phyloP scores from a whole-genome alignment of 2,329 filamentous ascomycete genomes.

The Massarina eburnea region DNA sequence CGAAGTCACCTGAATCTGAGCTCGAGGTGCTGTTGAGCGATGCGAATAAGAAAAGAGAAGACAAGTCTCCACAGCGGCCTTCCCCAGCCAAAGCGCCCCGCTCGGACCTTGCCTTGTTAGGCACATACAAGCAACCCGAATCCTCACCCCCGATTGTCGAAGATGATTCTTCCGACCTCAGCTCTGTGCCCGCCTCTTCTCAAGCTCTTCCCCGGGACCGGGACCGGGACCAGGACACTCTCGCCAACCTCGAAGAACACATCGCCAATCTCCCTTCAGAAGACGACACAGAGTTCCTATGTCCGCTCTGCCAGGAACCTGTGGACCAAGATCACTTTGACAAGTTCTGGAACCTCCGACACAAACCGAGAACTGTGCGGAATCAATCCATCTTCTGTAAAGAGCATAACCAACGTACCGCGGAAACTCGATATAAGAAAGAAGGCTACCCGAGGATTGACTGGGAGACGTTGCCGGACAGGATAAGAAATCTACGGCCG shows the following conservation, averaged over 20 bases:
- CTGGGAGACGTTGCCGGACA: constrained; percentile 63
- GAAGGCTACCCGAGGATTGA: constrained; percentile 70
- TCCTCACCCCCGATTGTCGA: constrained; percentile 1
- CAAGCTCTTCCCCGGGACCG: background rate
- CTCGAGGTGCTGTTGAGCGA: background rate
- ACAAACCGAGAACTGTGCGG: constrained; percentile 50
- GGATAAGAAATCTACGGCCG: constrained; percentile 60
- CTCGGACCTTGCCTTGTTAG: constrained; percentile 6
- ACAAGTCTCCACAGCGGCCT: background rate
- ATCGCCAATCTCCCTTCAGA: constrained; percentile 5
- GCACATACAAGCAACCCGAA: constrained; percentile 4
- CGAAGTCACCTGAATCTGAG: background rate
- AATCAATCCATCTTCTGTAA: constrained; percentile 52
- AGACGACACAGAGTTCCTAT: constrained; percentile 40
- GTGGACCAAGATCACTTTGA: constrained; percentile 61
- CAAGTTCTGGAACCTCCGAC: constrained; percentile 37
- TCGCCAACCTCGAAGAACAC: constrained; percentile 17
- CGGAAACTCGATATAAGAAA: constrained; percentile 48
- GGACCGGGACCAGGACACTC: background rate
- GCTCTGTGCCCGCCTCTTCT: background rate
- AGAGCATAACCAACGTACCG: constrained; percentile 34
- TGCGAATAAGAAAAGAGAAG: background rate
- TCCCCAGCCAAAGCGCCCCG: constrained; percentile 4
- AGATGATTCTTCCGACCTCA: background rate
- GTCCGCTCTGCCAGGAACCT: constrained; percentile 66